Percentiles rank a stretch among this genome's conserved stretches.
Evolutionary conservation across 208 protist genomes (phyloP).

Genomic region (Trichomonas gallinae): DNA sequence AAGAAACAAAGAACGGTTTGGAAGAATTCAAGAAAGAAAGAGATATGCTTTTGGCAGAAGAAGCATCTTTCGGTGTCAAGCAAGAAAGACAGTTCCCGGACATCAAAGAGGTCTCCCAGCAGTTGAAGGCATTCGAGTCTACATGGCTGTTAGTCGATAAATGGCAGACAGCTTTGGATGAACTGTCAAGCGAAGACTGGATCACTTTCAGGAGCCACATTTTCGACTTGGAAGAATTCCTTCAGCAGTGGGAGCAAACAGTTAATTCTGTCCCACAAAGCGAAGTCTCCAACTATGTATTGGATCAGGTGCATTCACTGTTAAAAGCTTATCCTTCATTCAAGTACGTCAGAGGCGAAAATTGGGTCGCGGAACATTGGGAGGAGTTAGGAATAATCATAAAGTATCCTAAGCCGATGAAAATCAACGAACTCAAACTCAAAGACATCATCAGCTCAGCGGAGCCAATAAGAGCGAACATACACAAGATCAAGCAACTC

Average conservation of each 20-base stretch:
- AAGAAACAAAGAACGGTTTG: background rate
- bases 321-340: background rate
- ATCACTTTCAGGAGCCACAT: background rate
- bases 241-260: background rate
- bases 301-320: background rate
- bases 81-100: background rate
- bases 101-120: background rate
- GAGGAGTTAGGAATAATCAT: background rate
- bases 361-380: background rate
- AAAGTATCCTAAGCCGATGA: background rate
- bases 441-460: background rate
- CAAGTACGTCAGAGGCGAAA: background rate
- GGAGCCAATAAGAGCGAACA: background rate
- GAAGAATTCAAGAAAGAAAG: background rate
- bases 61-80: background rate
- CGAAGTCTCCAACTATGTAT: background rate
- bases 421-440: background rate
- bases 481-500: conserved; percentile 64
- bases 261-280: background rate
- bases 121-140: background rate
- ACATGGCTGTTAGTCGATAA: background rate
- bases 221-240: background rate
- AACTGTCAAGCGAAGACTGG: background rate
- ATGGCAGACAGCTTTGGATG: background rate
- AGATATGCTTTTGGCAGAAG: background rate